Base-by-base conservation (phyloP, 2,329 filamentous ascomycete species). In the Plectosphaerella plurivora region DNA sequence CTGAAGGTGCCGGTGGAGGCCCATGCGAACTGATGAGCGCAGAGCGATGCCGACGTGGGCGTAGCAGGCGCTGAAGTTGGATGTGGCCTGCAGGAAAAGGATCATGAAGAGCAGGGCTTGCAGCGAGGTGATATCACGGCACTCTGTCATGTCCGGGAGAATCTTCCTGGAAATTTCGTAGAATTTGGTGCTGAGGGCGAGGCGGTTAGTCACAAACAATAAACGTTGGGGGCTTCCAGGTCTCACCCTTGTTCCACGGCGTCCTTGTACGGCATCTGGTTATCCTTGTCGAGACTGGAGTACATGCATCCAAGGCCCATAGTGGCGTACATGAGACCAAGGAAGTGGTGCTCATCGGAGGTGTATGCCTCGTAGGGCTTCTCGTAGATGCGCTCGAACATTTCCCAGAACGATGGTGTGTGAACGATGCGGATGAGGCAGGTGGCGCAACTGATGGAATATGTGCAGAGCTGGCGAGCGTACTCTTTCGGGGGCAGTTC, bases 81-180 rank as follows among this genome's bases (percentile, higher is more conserved):
- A 88, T 2, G 89, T 89, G 3, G 87, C 84, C 63, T 94, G 89
- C 1, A 93, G 76, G 63, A 92, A 94, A 3, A 93, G 73, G 47
- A 91, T 87, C 79, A 91, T 88, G 65, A 90, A 91, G 18, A 91
- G 72, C 7, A 94, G 77, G 2, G 87, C 83, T 65, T 94, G 89
- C 9, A 93, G 72, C 1, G 88, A 88, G 18, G 77, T 81, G 44
- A 93, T 73, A 63, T 92, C 88, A 46, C 88, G 83, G 59, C 88
- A 91, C 54, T 86, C 83, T 1, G 82, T 83, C 44, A 86, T 73
- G 55, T 86, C 83, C 52, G 82, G 76, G 47, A 92, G 72, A 53
- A 91, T 74, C 44, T 81, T 72, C 51, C 87, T 80, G 5, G 88
- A 82, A 3, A 80, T 78, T 59, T 81, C 82, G 65, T 90, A 91